Percentiles rank a stretch among this genome's conserved stretches.
phyloP scores from a whole-genome alignment of 306 rosid species.

The Sophora flavescens region DNA sequence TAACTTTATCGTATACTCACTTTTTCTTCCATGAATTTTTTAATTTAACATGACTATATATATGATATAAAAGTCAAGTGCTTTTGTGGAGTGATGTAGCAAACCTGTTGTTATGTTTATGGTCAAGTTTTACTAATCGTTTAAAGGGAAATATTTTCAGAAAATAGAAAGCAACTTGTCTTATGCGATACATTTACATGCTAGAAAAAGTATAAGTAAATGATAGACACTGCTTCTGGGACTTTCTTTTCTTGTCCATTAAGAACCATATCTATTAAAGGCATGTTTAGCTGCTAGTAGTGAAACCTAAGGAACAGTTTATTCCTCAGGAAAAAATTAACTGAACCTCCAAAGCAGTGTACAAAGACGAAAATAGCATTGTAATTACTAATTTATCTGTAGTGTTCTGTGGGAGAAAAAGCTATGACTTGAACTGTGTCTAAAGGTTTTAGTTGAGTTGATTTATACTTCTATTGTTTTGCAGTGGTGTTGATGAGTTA shows the following conservation, averaged over 20 bases:
- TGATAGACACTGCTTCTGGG: not conserved
- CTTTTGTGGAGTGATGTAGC: slow-evolving; percentile 4
- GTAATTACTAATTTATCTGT: not conserved
- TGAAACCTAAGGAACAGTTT: slow-evolving; percentile 11
- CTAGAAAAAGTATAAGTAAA: not conserved
- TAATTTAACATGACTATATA: slow-evolving; percentile 5
- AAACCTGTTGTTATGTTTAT: slow-evolving; percentile 21
- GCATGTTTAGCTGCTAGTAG: not conserved
- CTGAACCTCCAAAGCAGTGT: not conserved
- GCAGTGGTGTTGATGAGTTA: slow-evolving; percentile 71
- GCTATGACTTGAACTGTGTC: slow-evolving; percentile 10
- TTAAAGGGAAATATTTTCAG: slow-evolving; percentile 8
- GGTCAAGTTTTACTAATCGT: slow-evolving; percentile 5
- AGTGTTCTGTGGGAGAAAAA: not conserved
- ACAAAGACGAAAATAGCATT: not conserved
- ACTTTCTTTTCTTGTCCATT: slow-evolving; percentile 32
- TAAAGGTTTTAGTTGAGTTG: slow-evolving; percentile 32
- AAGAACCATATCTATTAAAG: not conserved
- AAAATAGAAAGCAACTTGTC: not conserved
- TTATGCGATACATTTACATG: not conserved
- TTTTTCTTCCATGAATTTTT: not conserved
- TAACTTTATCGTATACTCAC: not conserved
- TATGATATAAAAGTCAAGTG: slow-evolving; percentile 16
- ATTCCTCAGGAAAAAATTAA: not conserved
- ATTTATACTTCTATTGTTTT: slow-evolving; percentile 31